Conservation (phyloP, 2,329 filamentous ascomycete species). For the Didymosphaeria variabile region DNA sequence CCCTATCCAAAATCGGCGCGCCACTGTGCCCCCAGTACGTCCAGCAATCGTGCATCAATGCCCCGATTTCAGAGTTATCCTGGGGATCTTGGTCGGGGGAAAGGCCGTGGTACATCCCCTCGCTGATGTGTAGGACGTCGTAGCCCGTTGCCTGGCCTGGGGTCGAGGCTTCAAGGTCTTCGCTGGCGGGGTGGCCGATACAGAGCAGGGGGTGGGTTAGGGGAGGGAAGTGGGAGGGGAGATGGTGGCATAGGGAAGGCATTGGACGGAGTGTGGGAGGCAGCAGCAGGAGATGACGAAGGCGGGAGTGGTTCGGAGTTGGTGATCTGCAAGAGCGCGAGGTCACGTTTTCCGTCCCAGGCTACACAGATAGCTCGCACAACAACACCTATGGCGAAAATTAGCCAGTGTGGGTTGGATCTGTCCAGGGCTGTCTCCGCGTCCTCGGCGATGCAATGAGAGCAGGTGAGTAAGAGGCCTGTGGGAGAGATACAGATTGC, state of each 20-base stretch:
- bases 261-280: not conserved
- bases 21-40: slow-evolving; percentile 67
- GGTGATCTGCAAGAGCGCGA: slow-evolving; percentile 58
- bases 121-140: slow-evolving; percentile 58
- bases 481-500: slow-evolving; percentile 58
- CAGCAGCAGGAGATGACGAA: no score
- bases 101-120: slow-evolving; percentile 55
- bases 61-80: slow-evolving; percentile 63
- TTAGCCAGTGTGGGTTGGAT: slow-evolving; percentile 45
- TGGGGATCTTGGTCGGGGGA: slow-evolving; percentile 54
- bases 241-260: slow-evolving; percentile 28
- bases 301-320: slow-evolving; percentile 32
- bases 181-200: slow-evolving; percentile 53
- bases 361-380: slow-evolving; percentile 52
- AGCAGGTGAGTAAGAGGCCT: slow-evolving; percentile 60
- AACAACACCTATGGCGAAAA: slow-evolving; percentile 54
- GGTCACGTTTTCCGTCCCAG: slow-evolving; percentile 57
- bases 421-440: not conserved
- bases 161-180: slow-evolving; percentile 56
- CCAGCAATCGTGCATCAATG: slow-evolving; percentile 64
- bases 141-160: slow-evolving; percentile 54
- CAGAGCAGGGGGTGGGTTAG: slow-evolving; percentile 39
- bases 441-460: slow-evolving; percentile 60
- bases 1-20: slow-evolving; percentile 56
- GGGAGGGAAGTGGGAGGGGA: slow-evolving; percentile 19